phyloP scores from a whole-genome alignment of 176 grass and related monocot genomes.

The Cenchrus americanus region DNA sequence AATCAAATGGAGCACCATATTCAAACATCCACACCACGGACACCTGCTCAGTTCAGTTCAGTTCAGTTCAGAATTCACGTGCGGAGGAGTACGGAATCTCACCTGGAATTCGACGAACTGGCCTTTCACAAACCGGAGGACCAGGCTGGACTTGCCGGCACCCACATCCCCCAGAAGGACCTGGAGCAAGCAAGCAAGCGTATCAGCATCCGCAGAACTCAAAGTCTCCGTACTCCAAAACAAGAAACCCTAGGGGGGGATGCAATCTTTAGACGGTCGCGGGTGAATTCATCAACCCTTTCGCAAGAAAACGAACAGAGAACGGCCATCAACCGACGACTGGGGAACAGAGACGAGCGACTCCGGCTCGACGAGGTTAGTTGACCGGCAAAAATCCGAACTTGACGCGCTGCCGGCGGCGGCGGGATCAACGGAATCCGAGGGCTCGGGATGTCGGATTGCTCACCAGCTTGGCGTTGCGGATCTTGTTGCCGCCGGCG shows the following conservation, averaged over 20 bases:
- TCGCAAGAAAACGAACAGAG: background rate
- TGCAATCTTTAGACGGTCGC: background rate
- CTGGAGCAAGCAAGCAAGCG: slow-evolving; percentile 31
- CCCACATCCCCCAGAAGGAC: slow-evolving; percentile 96
- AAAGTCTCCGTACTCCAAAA: background rate
- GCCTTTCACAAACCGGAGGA: slow-evolving; percentile 95
- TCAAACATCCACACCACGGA: background rate
- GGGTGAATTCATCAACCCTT: background rate
- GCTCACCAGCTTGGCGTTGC: slow-evolving; percentile 81
- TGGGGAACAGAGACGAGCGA: background rate
- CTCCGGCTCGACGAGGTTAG: background rate
- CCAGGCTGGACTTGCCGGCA: slow-evolving; percentile 90
- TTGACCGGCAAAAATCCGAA: background rate
- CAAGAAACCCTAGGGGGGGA: slow-evolving; percentile 7
- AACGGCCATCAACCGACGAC: background rate
- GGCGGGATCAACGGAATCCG: background rate
- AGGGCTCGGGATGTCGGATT: background rate
- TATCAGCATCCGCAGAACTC: background rate
- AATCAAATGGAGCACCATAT: background rate
- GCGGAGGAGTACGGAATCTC: background rate
- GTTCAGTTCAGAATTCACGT: background rate
- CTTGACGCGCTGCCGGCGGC: background rate
- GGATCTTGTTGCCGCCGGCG: slow-evolving; percentile 57
- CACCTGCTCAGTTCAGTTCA: background rate
- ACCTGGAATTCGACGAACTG: slow-evolving; percentile 99